Evolutionary conservation across 2,329 filamentous ascomycete species (phyloP).

Genomic region (Penicillium paneum): DNA sequence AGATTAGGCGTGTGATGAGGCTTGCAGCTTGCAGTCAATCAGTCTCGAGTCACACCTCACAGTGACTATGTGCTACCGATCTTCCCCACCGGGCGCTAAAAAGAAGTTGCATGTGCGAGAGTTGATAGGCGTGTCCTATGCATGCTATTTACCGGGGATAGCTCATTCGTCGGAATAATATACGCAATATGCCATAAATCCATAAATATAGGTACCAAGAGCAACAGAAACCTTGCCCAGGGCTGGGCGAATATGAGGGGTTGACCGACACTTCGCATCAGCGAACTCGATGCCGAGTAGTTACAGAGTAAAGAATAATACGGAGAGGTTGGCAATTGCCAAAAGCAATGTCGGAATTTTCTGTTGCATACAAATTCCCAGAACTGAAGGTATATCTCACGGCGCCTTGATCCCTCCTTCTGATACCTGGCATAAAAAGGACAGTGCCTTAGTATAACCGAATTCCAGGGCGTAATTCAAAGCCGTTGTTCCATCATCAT

Average conservation of each 20-base stretch:
- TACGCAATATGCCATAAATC: too few species aligned
- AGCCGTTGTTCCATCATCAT: neutral
- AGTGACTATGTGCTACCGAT: neutral
- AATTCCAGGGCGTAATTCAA: neutral
- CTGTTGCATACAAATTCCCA: too few species aligned
- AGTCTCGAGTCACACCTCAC: neutral
- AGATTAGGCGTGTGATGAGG: neutral
- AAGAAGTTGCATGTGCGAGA: neutral
- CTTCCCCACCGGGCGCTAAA: conserved; percentile 1
- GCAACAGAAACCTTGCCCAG: neutral
- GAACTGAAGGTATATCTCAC: neutral
- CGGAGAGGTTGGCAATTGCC: too few species aligned
- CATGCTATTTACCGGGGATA: neutral
- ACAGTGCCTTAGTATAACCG: neutral
- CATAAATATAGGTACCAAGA: neutral
- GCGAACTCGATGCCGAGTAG: neutral
- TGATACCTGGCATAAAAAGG: neutral
- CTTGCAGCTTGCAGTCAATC: neutral
- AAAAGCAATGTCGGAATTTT: too few species aligned
- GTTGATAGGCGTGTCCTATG: neutral
- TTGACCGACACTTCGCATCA: neutral
- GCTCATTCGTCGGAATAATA: neutral
- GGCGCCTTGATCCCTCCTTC: neutral
- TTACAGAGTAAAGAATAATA: too few species aligned
- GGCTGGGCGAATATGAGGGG: neutral